These are phyloP conservation scores for Punica granatum DNA, from an alignment of 345 rosid species.

Conservation along the genomic window DNA sequence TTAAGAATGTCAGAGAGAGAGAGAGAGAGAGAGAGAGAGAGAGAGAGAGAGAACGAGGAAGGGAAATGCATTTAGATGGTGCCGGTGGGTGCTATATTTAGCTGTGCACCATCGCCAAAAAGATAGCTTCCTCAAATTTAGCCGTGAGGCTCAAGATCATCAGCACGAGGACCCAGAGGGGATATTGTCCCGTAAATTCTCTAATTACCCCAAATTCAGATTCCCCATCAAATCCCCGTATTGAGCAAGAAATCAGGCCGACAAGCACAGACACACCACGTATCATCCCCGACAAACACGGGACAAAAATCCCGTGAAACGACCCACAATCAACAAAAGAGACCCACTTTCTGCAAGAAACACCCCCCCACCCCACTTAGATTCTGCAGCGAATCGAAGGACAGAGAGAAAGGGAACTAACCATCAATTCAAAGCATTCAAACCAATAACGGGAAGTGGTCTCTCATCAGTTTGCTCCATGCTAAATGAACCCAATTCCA, in stretches of 20 bases:
- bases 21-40: too few species aligned
- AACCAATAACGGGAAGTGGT: not conserved
- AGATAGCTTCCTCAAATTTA: slow-evolving; percentile 30
- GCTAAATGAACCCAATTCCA: too few species aligned
- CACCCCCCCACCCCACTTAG: not conserved
- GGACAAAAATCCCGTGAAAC: not conserved
- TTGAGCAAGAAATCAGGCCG: not conserved
- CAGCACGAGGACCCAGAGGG: not conserved
- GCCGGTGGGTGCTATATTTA: slow-evolving; percentile 5
- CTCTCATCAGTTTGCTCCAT: not conserved
- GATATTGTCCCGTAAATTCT: slow-evolving; percentile 3
- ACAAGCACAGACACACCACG: not conserved
- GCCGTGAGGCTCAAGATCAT: slow-evolving; percentile 27
- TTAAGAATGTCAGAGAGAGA: not conserved
- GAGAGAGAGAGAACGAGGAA: slow-evolving; percentile 2
- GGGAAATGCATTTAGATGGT: not conserved
- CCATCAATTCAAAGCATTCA: not conserved
- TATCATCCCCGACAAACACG: not conserved
- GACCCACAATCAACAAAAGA: not conserved
- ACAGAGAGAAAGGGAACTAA: not conserved
- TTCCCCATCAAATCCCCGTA: not conserved
- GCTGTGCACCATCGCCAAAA: not conserved
- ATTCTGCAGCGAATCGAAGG: not conserved
- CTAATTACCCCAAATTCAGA: not conserved
- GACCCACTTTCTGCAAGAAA: not conserved